Evolutionary conservation across 202 grass and related monocot species (phyloP).

Genomic region (Eragrostis tef): DNA sequence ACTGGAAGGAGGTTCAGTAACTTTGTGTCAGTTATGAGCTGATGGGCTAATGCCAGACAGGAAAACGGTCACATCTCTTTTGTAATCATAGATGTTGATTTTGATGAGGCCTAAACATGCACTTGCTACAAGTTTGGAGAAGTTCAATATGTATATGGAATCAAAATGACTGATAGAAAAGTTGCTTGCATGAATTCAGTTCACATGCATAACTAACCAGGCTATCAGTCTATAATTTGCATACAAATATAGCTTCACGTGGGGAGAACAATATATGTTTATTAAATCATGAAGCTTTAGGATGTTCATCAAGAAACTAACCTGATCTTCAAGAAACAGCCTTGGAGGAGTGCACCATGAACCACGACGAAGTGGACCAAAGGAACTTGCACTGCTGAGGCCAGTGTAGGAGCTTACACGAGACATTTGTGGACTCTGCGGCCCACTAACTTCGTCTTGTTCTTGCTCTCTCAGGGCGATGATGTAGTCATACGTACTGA

Average conservation of each 20-base stretch:
- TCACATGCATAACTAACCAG: too few relatives aligned
- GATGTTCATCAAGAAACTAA: constrained; percentile 38
- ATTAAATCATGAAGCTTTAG: constrained; percentile 34
- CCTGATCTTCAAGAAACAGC: constrained; percentile 96
- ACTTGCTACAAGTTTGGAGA: constrained; percentile 31
- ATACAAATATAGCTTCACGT: constrained; percentile 8
- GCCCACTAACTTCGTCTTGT: constrained; percentile 65
- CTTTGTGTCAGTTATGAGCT: constrained; percentile 39
- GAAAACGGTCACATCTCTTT: not conserved
- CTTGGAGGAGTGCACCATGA: constrained; percentile 97
- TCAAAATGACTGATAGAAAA: constrained; percentile 19
- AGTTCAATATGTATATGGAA: constrained; percentile 7
- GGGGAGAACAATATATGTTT: not conserved
- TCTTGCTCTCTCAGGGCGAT: constrained; percentile 99
- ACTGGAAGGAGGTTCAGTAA: constrained; percentile 59
- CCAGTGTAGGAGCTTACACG: constrained; percentile 91
- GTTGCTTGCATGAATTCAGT: not conserved
- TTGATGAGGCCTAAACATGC: constrained; percentile 13
- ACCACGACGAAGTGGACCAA: constrained; percentile 71
- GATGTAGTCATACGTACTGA: constrained; percentile 98
- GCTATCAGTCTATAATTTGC: too few relatives aligned
- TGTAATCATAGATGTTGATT: constrained; percentile 14
- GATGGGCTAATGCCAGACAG: constrained; percentile 10
- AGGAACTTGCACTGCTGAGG: constrained; percentile 95
- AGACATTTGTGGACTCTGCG: constrained; percentile 98